phyloP scores from a whole-genome alignment of 192 early-diverging fungal species.

The Allomyces macrogynus region DNA sequence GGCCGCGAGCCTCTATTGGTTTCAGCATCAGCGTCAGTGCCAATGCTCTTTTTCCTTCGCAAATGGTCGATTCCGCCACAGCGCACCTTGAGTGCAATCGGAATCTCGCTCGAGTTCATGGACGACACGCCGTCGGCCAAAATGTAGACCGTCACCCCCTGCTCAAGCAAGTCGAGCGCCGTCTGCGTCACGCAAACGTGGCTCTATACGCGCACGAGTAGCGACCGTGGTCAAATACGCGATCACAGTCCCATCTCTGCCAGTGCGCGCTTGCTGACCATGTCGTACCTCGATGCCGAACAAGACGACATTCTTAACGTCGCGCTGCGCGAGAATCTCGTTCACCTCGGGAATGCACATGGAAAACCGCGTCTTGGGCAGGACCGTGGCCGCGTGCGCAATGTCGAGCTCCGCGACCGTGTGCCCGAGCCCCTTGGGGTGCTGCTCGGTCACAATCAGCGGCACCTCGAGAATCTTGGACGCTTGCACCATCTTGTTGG shows the following conservation, averaged over 20 bases:
- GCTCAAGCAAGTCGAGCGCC: slow-evolving; percentile 64
- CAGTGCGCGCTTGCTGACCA: neutral
- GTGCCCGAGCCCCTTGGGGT: slow-evolving; percentile 42
- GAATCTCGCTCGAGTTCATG: slow-evolving; percentile 58
- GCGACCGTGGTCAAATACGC: too few relatives aligned
- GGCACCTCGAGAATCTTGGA: slow-evolving; percentile 57
- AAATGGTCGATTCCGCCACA: too few relatives aligned
- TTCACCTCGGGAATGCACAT: slow-evolving; percentile 53
- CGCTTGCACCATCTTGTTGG: slow-evolving; percentile 70
- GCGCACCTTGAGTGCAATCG: slow-evolving; percentile 58
- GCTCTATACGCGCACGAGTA: slow-evolving; percentile 20
- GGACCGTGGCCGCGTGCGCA: slow-evolving; percentile 28
- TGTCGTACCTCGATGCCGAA: slow-evolving; percentile 68
- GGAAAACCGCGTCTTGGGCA: slow-evolving; percentile 70
- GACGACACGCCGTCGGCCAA: slow-evolving; percentile 84
- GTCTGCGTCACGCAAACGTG: slow-evolving; percentile 95
- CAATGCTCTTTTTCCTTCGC: too few relatives aligned
- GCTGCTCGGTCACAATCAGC: slow-evolving; percentile 79
- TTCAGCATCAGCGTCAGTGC: too few relatives aligned
- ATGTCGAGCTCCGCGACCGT: slow-evolving; percentile 64
- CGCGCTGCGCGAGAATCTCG: slow-evolving; percentile 21
- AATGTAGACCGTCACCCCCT: slow-evolving; percentile 64
- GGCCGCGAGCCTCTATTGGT: neutral
- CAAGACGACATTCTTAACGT: slow-evolving; percentile 48
- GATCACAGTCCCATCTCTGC: too few relatives aligned